Evolutionary conservation across 257 asterid genomes (phyloP).

Genomic region (Primulina huaijiensis): DNA sequence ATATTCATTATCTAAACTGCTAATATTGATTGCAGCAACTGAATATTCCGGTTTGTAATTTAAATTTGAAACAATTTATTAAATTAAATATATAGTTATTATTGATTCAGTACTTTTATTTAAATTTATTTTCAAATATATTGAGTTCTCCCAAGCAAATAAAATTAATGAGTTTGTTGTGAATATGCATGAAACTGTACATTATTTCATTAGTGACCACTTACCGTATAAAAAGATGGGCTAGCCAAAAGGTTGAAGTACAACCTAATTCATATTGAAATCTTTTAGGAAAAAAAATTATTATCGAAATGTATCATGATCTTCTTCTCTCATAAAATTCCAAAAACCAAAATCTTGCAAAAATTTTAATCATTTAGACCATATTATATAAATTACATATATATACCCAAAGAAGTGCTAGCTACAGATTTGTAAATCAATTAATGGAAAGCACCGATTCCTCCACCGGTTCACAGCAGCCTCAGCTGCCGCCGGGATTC

Average conservation of each 20-base stretch:
- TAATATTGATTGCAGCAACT: too few relatives aligned
- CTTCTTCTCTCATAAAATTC: constrained; percentile 26
- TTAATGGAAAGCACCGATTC: constrained; percentile 55
- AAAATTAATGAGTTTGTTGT: not conserved
- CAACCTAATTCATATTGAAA: constrained; percentile 24
- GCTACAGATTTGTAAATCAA: not conserved
- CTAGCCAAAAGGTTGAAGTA: constrained; percentile 25
- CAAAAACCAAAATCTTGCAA: constrained; percentile 19
- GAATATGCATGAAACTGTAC: constrained; percentile 5
- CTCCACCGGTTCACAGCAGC: constrained; percentile 45
- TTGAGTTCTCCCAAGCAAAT: too few relatives aligned
- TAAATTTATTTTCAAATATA: too few relatives aligned
- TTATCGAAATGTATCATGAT: constrained; percentile 20
- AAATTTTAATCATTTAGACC: not conserved
- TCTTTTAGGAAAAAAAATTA: not conserved
- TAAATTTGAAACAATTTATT: too few relatives aligned
- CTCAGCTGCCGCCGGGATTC: constrained; percentile 65
- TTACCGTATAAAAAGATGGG: constrained; percentile 39
- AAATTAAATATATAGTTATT: too few relatives aligned
- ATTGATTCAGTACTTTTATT: too few relatives aligned
- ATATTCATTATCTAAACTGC: too few relatives aligned
- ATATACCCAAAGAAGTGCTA: not conserved
- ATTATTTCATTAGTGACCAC: constrained; percentile 12
- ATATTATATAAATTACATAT: not conserved
- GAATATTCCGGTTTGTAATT: too few relatives aligned